These are phyloP conservation scores for Pseudogymnoascus sp. DNA, from an alignment of 2,329 filamentous ascomycete species.

Conservation along the genomic window DNA sequence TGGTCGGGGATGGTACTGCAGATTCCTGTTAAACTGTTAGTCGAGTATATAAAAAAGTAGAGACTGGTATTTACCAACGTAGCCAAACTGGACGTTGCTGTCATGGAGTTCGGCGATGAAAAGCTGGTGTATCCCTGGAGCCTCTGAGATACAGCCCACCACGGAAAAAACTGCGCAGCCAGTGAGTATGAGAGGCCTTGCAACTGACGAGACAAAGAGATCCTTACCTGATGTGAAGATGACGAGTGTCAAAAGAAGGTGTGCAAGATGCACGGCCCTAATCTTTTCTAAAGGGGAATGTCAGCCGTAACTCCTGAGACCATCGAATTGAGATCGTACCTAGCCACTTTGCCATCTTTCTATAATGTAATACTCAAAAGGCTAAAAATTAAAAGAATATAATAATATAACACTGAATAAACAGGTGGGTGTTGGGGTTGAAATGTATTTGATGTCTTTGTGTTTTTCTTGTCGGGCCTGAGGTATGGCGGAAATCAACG, in stretches of 20 bases:
- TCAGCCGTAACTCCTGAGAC: background rate
- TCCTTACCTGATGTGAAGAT: background rate
- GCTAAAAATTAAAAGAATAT: background rate
- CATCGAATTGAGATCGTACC: background rate
- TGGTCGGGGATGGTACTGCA: background rate
- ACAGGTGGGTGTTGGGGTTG: background rate
- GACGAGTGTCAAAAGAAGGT: background rate
- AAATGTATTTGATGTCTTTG: background rate
- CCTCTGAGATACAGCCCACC: background rate
- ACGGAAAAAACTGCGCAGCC: background rate
- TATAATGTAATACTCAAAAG: background rate
- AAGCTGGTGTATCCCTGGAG: background rate
- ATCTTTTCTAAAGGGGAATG: background rate
- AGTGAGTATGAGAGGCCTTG: background rate
- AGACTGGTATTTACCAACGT: background rate
- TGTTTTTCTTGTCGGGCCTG: background rate
- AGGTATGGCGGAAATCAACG: background rate
- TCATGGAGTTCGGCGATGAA: background rate
- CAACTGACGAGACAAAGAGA: background rate
- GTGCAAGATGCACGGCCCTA: background rate
- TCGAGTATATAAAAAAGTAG: background rate
- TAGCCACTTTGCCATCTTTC: background rate
- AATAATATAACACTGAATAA: background rate
- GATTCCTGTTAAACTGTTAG: background rate
- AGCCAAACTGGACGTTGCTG: background rate